Conservation (phyloP, 2,329 filamentous ascomycete genomes). For the Aspergillus aculeatus region DNA sequence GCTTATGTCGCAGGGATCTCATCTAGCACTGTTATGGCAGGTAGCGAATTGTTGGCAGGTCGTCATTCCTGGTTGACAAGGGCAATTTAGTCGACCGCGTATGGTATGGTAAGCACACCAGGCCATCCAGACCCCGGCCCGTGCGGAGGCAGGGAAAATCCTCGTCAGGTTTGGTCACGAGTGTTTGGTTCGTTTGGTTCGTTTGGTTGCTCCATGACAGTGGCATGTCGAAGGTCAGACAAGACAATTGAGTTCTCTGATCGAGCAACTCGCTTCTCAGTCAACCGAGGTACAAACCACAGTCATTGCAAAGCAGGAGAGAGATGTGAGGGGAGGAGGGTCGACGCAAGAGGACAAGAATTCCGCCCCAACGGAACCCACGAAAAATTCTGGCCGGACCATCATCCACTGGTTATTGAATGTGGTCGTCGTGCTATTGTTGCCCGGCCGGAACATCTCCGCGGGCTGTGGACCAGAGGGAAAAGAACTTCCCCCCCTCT, state of each 20-base stretch:
- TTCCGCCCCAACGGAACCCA: constrained; percentile 7
- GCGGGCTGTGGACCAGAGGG: neutral
- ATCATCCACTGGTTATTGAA: neutral
- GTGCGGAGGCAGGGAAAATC: neutral
- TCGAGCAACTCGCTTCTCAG: neutral
- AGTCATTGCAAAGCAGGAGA: too few species aligned
- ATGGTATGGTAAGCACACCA: neutral
- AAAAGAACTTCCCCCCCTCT: neutral
- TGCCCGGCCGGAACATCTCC: constrained; percentile 9
- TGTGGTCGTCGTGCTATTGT: neutral
- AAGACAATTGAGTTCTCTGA: neutral
- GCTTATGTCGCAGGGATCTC: neutral
- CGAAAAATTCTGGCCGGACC: neutral
- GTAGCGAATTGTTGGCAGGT: too few species aligned
- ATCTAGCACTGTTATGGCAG: neutral
- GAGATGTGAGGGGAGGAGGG: neutral
- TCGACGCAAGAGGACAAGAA: constrained; percentile 2
- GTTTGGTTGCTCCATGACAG: neutral
- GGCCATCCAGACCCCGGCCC: neutral
- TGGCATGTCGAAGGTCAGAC: neutral
- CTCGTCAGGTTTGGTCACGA: neutral
- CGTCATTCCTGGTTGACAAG: neutral
- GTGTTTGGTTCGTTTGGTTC: too few species aligned
- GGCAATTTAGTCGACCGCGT: constrained; percentile 12
- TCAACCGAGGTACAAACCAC: neutral